Base-by-base conservation (phyloP, 306 rosid species). In the Clitoria ternatea region DNA sequence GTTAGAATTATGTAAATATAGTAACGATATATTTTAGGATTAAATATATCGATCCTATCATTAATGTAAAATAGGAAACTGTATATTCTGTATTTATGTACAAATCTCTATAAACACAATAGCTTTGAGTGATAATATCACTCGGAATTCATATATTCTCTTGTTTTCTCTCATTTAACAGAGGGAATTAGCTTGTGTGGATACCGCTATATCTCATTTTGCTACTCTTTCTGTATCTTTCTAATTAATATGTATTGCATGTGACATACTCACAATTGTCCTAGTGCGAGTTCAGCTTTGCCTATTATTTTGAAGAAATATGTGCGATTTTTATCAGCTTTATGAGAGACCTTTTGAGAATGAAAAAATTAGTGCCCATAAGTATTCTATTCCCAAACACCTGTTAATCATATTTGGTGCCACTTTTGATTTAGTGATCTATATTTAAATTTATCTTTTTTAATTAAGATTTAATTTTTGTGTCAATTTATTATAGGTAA, bases 401-500 rank as follows among this genome's bases (percentile, higher is more conserved):
- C 36, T 40, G 33, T 17, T 27, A 15, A 50, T 44, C 53, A 50
- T 23, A 17, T 32, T 49, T 65, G 3, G 15, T 68, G 45, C 53
- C 44, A n/a, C n/a, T 45, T 75, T 57, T 69, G 33, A 43, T 72
- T 62, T 55, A 30, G 36, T 66, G 15, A 55, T 73, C 33, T 50
- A 57, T 53, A 50, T 45, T 69, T 69, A 12, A 66, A 24, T 23
- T 72, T 52, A 42, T 72, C 53, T 33, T 53, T 37, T 61, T 64
- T 23, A 79, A 29, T 45, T 54, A 68, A 50, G 27, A n/a, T 57
- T 81, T 66, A 48, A 22, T 61, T 43, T 27, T 73, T 60, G 71
- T 35, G 36, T 67, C 57, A 79, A 79, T 84, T 72, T 32, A 19
- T 73, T 61, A 22, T 43, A 90, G 98, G 98, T 94, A 32, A 94